Percentiles rank a stretch among this genome's conserved stretches.
Conservation (phyloP, 2,329 filamentous ascomycete genomes). For the Mollisia scopiformis region DNA sequence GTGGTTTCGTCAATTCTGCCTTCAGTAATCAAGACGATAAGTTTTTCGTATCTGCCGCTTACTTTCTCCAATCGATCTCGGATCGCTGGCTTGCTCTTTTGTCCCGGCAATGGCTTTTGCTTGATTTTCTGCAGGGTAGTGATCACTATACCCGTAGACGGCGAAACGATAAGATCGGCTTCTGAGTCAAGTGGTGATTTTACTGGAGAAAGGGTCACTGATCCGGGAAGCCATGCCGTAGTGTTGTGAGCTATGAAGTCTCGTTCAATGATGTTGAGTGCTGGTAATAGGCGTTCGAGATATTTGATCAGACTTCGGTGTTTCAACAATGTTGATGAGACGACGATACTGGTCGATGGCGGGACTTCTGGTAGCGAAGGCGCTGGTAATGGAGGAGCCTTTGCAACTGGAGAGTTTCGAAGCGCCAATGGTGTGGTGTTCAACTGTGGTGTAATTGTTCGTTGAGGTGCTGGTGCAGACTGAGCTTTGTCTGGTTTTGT, state of each 20-base stretch:
- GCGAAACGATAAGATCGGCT: constrained; percentile 75
- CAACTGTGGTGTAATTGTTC: not conserved
- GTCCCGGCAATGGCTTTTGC: constrained; percentile 71
- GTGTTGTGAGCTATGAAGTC: constrained; percentile 52
- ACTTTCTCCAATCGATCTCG: constrained; percentile 57
- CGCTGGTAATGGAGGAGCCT: constrained; percentile 17
- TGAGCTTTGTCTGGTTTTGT: not conserved
- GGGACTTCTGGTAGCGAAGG: constrained; percentile 13
- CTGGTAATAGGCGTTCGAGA: constrained; percentile 52
- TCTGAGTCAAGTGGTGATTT: constrained; percentile 52
- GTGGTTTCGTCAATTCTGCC: constrained; percentile 47
- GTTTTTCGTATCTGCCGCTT: constrained; percentile 63
- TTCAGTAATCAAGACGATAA: constrained; percentile 71
- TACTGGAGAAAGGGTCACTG: constrained; percentile 39
- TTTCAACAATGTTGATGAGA: constrained; percentile 50
- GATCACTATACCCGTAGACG: constrained; percentile 68
- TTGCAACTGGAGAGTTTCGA: constrained; percentile 18
- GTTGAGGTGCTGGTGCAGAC: not conserved
- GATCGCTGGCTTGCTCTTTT: constrained; percentile 50
- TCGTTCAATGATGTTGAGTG: constrained; percentile 59
- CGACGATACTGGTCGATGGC: constrained; percentile 45
- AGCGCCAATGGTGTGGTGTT: constrained; percentile 3
- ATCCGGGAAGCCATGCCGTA: constrained; percentile 38
- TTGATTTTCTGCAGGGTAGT: constrained; percentile 73
- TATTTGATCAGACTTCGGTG: constrained; percentile 51